Conservation (phyloP, 2,329 filamentous ascomycete species). For the Cadophora sp. region DNA sequence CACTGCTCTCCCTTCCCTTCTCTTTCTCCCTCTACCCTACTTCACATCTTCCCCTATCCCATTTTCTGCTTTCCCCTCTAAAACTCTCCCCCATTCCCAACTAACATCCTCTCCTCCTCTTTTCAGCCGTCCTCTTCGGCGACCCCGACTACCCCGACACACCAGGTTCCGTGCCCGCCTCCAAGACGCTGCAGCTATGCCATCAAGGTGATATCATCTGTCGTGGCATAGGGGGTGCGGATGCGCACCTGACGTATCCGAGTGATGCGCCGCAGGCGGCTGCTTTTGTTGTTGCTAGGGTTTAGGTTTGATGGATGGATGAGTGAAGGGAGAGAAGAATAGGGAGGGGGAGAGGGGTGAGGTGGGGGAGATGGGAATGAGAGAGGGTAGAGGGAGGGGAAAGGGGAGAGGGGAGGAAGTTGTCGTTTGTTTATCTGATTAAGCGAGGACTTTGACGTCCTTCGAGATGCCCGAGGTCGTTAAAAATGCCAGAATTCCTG, state of each 20-base stretch:
- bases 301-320: not conserved
- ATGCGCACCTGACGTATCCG: slow-evolving; percentile 1
- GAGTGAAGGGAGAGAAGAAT: not conserved
- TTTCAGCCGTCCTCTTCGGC: slow-evolving; percentile 5
- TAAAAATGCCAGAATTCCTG: too few relatives aligned
- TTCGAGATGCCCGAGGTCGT: not conserved
- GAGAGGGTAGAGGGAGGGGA: not conserved
- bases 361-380: not conserved
- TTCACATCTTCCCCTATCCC: not conserved
- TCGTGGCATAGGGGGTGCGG: slow-evolving; percentile 3
- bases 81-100: too few relatives aligned
- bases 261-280: slow-evolving; percentile 11
- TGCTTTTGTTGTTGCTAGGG: slow-evolving; percentile 11
- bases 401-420: not conserved
- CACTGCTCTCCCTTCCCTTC: not conserved
- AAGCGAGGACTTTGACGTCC: not conserved
- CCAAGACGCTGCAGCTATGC: slow-evolving; percentile 3
- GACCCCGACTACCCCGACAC: not conserved
- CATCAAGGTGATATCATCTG: slow-evolving; percentile 15
- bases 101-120: too few relatives aligned
- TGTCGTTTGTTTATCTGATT: not conserved
- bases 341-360: not conserved
- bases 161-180: not conserved
- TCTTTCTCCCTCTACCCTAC: not conserved
- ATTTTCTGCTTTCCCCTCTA: too few relatives aligned